These are phyloP conservation scores for Chrysoporthe cubensis DNA, from an alignment of 2,329 filamentous ascomycete species.

Conservation along the genomic window DNA sequence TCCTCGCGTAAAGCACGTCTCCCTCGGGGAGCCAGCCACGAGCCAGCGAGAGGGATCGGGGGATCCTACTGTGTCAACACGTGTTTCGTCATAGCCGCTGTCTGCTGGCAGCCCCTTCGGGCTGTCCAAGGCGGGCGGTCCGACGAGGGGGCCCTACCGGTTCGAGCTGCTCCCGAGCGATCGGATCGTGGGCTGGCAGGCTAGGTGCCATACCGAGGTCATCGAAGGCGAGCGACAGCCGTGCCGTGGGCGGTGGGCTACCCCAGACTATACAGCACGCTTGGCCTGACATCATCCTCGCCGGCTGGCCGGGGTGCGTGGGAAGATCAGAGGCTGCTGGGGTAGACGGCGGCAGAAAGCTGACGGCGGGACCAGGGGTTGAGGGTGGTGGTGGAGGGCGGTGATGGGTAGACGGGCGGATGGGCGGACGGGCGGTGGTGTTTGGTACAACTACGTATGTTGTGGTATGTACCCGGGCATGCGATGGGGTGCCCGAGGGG, in stretches of 20 bases:
- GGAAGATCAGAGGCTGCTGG: too few relatives aligned
- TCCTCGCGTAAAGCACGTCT: too few relatives aligned
- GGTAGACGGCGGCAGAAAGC: conserved; percentile 3
- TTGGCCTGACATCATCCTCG: conserved; percentile 20
- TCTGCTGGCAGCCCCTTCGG: background rate
- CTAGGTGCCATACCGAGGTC: background rate
- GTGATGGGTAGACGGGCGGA: too few relatives aligned
- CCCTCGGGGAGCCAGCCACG: too few relatives aligned
- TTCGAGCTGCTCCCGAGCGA: background rate
- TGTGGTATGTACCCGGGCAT: background rate
- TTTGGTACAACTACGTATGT: background rate
- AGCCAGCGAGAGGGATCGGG: background rate
- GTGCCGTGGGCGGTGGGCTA: background rate
- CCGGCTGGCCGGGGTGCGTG: background rate
- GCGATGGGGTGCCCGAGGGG: background rate
- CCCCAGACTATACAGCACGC: background rate
- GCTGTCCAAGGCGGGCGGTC: background rate
- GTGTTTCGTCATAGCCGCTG: background rate
- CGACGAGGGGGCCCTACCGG: background rate
- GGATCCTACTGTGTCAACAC: background rate
- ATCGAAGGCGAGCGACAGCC: background rate
- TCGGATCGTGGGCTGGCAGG: background rate
- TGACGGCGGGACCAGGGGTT: conserved; percentile 15
- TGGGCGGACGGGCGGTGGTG: too few relatives aligned
- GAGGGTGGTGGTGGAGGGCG: background rate